phyloP scores from a whole-genome alignment of 768 basidiomycete species.

The Tulasnella calospora region DNA sequence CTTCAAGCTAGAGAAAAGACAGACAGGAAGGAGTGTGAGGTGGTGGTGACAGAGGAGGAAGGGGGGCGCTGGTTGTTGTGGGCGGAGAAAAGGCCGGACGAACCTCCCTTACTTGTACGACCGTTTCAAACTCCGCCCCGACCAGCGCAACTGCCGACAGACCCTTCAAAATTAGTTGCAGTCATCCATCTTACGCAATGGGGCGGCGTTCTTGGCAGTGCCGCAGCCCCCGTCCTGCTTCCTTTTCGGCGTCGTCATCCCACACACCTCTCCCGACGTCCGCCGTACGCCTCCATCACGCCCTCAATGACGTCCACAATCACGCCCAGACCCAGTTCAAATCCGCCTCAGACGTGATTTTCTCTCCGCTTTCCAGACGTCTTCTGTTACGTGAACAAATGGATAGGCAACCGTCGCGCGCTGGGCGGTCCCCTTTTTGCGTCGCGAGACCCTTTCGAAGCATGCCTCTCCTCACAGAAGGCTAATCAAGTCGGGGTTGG shows the following conservation, averaged over 20 bases:
- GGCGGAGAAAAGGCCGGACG: neutral
- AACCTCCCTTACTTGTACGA: neutral
- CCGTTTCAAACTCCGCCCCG: neutral
- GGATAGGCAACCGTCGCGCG: neutral
- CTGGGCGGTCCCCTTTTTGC: neutral
- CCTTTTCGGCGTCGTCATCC: neutral
- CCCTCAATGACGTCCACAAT: neutral
- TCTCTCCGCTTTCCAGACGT: neutral
- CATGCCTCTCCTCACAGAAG: neutral
- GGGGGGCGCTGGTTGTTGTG: neutral
- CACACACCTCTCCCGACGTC: neutral
- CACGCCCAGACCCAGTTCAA: neutral
- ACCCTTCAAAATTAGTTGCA: neutral
- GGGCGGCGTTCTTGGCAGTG: neutral
- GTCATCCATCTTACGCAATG: neutral
- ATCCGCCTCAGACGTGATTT: neutral
- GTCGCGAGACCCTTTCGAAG: neutral
- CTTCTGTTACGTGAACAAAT: neutral
- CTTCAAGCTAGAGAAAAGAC: slow-evolving; percentile 4
- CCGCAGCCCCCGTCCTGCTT: neutral
- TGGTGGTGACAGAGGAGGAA: neutral
- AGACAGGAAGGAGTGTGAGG: neutral
- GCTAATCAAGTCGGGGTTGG: neutral
- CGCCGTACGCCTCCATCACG: neutral
- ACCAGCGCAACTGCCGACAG: neutral